Conservation (phyloP, 768 basidiomycete genomes). For the Suillus decipiens region DNA sequence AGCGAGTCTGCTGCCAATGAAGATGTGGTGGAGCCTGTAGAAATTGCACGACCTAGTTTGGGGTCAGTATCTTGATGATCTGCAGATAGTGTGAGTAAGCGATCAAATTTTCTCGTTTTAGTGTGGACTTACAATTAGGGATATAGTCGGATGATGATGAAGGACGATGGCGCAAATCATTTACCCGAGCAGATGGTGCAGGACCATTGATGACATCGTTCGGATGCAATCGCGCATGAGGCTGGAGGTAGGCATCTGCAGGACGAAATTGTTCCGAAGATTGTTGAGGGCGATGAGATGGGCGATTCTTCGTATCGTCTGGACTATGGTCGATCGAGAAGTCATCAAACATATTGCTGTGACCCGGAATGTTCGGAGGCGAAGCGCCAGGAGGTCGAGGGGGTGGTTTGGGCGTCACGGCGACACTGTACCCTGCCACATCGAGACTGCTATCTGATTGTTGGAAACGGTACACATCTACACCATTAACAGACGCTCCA, state of each 20-base stretch:
- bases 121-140: conserved; percentile 23
- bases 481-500: conserved; percentile 8
- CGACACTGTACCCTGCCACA: conserved; percentile 13
- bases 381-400: conserved; percentile 31
- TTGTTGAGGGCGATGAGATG: conserved; percentile 23
- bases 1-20: conserved; percentile 28
- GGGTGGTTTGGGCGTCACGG: conserved; percentile 22
- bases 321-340: background rate
- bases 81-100: background rate
- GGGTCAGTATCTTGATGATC: conserved; percentile 20
- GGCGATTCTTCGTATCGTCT: conserved; percentile 15
- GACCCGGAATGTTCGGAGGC: conserved; percentile 29
- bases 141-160: conserved; percentile 24
- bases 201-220: conserved; percentile 15
- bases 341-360: conserved; percentile 23
- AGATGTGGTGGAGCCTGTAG: conserved; percentile 30
- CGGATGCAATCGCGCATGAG: conserved; percentile 16
- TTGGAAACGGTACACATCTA: conserved; percentile 13
- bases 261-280: conserved; percentile 21
- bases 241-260: conserved; percentile 19
- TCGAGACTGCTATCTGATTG: conserved; percentile 16
- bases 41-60: conserved; percentile 28
- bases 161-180: conserved; percentile 21
- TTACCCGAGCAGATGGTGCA: conserved; percentile 19
- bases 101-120: conserved; percentile 8